Evolutionary conservation across 2,329 filamentous ascomycete species (phyloP), one percentile per base, ranked within the genome.

Genomic region (Fonsecaea nubica): DNA sequence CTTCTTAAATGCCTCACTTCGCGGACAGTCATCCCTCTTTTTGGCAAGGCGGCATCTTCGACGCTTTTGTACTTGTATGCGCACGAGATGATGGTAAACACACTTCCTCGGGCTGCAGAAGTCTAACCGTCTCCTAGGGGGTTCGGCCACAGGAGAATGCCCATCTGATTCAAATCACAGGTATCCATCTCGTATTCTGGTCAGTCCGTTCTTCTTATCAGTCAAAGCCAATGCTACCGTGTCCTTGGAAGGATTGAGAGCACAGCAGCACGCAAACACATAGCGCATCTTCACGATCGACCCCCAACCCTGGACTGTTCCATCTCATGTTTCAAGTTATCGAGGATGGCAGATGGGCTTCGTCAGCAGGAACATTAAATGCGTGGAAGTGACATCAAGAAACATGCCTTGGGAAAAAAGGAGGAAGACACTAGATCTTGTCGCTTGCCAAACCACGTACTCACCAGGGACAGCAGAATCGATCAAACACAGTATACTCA

Each of bases 21-120:
- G 10, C 45, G 45, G 45, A 50, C 45, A 12, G 12, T 50, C 45
- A 50, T 25, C 45, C 45, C 45, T 25, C 45, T 50, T 50, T 50
- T 5, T 8, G 21, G 45, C 25, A 50, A 50, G 12, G 45, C 9
- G 45, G 8, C 21, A 5, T 13, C 7, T 25, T 25, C 18, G 40
- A 30, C 30, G 30, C 30, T 5, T 4, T 32, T 32, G 30, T 32
- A 32, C 30, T 32, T 32, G 30, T 32, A 32, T 50, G 21, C 45
- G 21, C 4, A 13, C 18, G 45, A 10, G 40, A 45, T 9, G 40
- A 45, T 45, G n/a, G 38, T 15, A 40, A 15, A 40, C 30, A 32
- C 30, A 6, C 30, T 32, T 32, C 30, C 30, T 13, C 18, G 21
- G 42, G 21, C 30, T 5, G n/a, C 42, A 21, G 7, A 25, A 12